Evolutionary conservation across 1,284 basidiomycete genomes (phyloP).

Genomic region (Apiotrichum mycotoxinovorans): DNA sequence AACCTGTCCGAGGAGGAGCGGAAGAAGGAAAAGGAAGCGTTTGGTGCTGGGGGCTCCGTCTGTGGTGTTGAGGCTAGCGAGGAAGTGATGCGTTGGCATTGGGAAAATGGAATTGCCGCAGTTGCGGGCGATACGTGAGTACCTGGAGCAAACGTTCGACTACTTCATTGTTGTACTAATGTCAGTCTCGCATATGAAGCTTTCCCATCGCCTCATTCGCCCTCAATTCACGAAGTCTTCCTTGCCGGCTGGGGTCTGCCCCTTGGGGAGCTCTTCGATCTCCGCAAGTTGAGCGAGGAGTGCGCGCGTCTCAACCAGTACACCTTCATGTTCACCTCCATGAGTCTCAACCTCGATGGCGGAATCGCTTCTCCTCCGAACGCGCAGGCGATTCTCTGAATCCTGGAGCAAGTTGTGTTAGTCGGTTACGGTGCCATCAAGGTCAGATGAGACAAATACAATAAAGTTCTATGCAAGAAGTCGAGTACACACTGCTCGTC

Average conservation of each 20-base stretch:
- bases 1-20: conserved; percentile 33
- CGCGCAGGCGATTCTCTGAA: conserved; percentile 45
- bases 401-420: no score
- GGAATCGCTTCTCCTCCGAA: conserved; percentile 52
- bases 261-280: conserved; percentile 52
- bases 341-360: conserved; percentile 48
- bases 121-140: conserved; percentile 38
- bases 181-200: conserved; percentile 37
- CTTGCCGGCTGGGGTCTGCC: conserved; percentile 40
- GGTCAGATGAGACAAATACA: no score
- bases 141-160: no score
- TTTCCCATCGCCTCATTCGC: conserved; percentile 21
- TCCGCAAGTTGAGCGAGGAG: conserved; percentile 42
- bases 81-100: conserved; percentile 47
- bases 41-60: conserved; percentile 18
- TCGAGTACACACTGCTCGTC: no score
- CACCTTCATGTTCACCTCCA: conserved; percentile 50
- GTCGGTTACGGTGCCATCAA: no score
- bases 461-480: no score
- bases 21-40: conserved; percentile 20
- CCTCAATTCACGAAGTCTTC: conserved; percentile 33
- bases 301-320: conserved; percentile 41
- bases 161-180: no score
- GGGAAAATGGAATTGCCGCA: conserved; percentile 52
- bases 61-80: conserved; percentile 35